Percentiles rank a stretch among this genome's conserved stretches.
Evolutionary conservation across 257 asterid genomes (phyloP).

Genomic region (Craterostigma plantagineum): DNA sequence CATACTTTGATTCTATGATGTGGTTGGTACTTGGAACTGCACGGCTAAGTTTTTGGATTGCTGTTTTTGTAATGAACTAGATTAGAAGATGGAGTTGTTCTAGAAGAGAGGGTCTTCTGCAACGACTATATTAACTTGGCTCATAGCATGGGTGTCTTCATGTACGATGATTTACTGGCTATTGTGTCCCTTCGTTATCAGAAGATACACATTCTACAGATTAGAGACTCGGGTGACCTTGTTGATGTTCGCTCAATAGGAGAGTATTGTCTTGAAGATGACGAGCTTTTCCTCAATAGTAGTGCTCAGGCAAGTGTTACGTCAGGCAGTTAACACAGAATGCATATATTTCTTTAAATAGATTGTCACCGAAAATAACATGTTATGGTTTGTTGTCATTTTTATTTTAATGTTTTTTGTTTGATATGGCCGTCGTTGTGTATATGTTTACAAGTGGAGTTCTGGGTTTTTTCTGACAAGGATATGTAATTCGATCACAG

Average conservation of each 20-base stretch:
- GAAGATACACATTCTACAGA: constrained; percentile 86
- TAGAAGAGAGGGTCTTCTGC: constrained; percentile 73
- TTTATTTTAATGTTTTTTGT: no score
- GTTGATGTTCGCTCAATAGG: constrained; percentile 79
- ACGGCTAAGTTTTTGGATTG: constrained; percentile 3
- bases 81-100: constrained; percentile 78
- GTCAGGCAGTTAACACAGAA: no score
- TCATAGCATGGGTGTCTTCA: constrained; percentile 72
- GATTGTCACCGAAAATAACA: no score
- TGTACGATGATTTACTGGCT: constrained; percentile 90
- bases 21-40: background rate
- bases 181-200: constrained; percentile 89
- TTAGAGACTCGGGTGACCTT: constrained; percentile 83
- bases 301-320: constrained; percentile 70
- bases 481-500: constrained; percentile 10
- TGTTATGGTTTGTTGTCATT: no score
- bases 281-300: constrained; percentile 80
- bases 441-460: no score
- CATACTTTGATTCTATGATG: constrained; percentile 5
- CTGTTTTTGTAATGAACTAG: constrained; percentile 22
- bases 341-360: no score
- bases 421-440: no score
- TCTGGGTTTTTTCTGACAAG: no score
- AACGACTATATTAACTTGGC: constrained; percentile 86
- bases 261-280: constrained; percentile 86